Conservation (phyloP, 75 land plant genomes). For the Selaginella moellendorffii region DNA sequence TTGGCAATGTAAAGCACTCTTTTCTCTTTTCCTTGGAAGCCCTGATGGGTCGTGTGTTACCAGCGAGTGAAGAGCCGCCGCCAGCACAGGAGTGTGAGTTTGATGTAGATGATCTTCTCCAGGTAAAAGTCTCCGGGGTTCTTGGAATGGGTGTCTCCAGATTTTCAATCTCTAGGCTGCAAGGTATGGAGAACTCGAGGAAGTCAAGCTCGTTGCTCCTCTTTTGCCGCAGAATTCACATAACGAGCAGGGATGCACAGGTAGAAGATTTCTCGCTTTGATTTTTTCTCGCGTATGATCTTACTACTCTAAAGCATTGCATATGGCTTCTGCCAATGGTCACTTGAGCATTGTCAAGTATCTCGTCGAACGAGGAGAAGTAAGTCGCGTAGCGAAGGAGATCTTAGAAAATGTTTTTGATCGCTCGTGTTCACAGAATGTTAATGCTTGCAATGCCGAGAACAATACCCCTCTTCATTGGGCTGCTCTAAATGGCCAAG, state of each 20-base stretch:
- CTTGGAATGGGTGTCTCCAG: no score
- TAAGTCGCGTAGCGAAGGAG: slow-evolving; percentile 22
- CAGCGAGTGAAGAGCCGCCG: no score
- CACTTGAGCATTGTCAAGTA: slow-evolving; percentile 59
- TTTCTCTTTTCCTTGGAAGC: no score
- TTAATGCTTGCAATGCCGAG: slow-evolving; percentile 60
- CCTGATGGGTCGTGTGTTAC: no score
- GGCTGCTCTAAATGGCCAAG: slow-evolving; percentile 86
- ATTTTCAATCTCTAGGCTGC: slow-evolving; percentile 93
- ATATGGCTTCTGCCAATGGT: slow-evolving; percentile 98
- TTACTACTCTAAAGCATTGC: slow-evolving; percentile 42
- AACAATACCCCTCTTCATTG: slow-evolving; percentile 90
- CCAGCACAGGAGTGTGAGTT: no score
- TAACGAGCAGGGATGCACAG: slow-evolving; percentile 75
- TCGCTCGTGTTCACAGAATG: slow-evolving; percentile 37
- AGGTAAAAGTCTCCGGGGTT: no score
- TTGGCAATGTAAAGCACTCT: no score
- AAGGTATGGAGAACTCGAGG: slow-evolving; percentile 83
- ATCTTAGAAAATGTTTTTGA: background rate
- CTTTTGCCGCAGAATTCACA: slow-evolving; percentile 43
- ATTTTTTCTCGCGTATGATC: background rate
- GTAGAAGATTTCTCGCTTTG: slow-evolving; percentile 15
- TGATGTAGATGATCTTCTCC: no score
- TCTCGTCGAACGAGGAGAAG: slow-evolving; percentile 59
- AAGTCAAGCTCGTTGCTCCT: slow-evolving; percentile 32